Percentiles rank a stretch among this genome's conserved stretches.
phyloP scores from a whole-genome alignment of 495 filamentous ascomycete genomes.

The Aspergillus mulundensis region DNA sequence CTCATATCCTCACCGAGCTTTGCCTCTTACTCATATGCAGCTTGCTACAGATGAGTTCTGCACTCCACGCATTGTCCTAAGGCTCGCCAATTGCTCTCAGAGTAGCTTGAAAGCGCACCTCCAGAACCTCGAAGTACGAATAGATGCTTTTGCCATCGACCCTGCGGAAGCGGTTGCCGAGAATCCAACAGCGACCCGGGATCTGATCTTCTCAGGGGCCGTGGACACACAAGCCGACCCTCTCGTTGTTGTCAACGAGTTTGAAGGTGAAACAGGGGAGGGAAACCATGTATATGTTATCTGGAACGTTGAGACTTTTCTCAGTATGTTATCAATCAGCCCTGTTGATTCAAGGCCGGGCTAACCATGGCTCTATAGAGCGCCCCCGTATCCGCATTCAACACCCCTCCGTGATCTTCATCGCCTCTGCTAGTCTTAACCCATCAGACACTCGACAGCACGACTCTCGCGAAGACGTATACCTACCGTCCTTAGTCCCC shows the following conservation, averaged over 20 bases:
- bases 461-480: slow-evolving; percentile 58
- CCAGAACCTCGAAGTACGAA: slow-evolving; percentile 56
- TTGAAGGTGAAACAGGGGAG: slow-evolving; percentile 49
- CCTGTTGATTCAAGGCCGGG: not conserved
- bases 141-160: slow-evolving; percentile 71
- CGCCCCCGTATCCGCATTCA: slow-evolving; percentile 77
- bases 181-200: slow-evolving; percentile 50
- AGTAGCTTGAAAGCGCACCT: slow-evolving; percentile 56
- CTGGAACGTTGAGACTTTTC: slow-evolving; percentile 74
- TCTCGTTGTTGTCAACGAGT: slow-evolving; percentile 54
- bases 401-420: slow-evolving; percentile 71
- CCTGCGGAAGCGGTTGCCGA: slow-evolving; percentile 44
- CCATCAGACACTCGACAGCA: slow-evolving; percentile 48
- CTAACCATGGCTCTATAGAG: slow-evolving; percentile 31
- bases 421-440: slow-evolving; percentile 65
- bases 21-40: slow-evolving; percentile 61
- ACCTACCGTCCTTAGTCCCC: slow-evolving; percentile 71
- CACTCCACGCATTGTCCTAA: slow-evolving; percentile 66
- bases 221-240: slow-evolving; percentile 59
- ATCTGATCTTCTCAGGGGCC: slow-evolving; percentile 61
- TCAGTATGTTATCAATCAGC: slow-evolving; percentile 45
- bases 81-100: slow-evolving; percentile 61
- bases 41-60: slow-evolving; percentile 68
- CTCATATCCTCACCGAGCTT: slow-evolving; percentile 22
- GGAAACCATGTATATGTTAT: slow-evolving; percentile 64